phyloP scores from a whole-genome alignment of 148 eudicot species.

The Silene uniflora region DNA sequence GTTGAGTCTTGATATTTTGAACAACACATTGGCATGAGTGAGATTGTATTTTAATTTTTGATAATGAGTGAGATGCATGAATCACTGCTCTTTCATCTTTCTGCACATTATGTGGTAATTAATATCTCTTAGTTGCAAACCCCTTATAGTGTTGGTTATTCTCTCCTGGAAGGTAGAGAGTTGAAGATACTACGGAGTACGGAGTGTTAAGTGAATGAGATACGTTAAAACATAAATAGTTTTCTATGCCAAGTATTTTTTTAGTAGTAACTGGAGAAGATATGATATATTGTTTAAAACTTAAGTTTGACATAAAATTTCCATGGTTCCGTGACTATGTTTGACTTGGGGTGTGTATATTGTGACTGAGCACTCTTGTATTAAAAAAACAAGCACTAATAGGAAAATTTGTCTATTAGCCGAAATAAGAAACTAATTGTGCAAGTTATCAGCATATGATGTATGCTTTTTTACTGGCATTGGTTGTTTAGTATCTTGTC shows the following conservation, averaged over 20 bases:
- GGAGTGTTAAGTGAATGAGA: neutral
- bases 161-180: neutral
- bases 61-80: no score
- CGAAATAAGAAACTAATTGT: no score
- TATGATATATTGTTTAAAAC: neutral
- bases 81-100: neutral
- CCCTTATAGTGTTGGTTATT: neutral
- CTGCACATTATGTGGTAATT: neutral
- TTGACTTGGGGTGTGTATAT: neutral
- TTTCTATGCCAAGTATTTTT: neutral
- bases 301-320: neutral
- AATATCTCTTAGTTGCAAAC: neutral
- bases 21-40: neutral
- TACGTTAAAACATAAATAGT: neutral
- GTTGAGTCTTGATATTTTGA: neutral
- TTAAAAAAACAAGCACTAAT: no score
- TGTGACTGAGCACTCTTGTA: neutral
- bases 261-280: neutral
- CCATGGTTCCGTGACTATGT: neutral
- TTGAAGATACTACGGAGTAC: neutral
- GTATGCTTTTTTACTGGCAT: no score
- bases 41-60: no score
- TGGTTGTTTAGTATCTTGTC: no score
- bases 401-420: no score
- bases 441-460: no score